Evolutionary conservation across 352 stramenopile species (phyloP), one percentile per base, ranked within the genome.

Genomic region (Phytophthora syringae): DNA sequence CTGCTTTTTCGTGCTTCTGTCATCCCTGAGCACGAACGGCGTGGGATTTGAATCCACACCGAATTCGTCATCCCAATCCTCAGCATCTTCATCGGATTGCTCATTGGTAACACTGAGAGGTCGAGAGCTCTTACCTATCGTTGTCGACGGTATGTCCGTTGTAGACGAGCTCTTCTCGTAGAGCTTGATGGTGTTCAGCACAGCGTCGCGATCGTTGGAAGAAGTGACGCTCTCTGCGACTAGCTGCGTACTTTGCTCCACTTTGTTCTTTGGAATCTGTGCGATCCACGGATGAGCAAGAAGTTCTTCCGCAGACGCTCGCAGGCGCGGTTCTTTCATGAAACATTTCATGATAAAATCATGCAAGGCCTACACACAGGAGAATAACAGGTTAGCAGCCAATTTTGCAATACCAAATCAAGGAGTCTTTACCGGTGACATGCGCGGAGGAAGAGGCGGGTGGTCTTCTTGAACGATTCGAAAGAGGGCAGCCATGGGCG

Each of bases 341-440:
- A 96, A 95, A 37, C 89, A 97, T 45, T 97, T 95, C 82, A 93
- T 92, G 57, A 97, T 93, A 28, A 98, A 98, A 59, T 97, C 91
- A 30, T 96, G 82, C 18, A 98, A 79, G 12, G 83, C 90, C 76
- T 95, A 32, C 5, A 9, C 9, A 32, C 24, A 51, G 15, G 18
- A 62, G 25, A 37, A 39, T 51, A 22, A 52, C 48, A 30, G 22
- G 16, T 49, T 11, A 66, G 32, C 3, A 1, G 42, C 20, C 27
- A 32, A 9, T 9, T 22, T 43, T 43, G 36, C 40, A 47, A 47
- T 47, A 47, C 4, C 5, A 45, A 34, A 13, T 30, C 16, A 72
- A 37, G 44, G 11, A 44, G 20, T 56, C 9, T 54, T 20, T 76
- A 92, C 84, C 11, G 88, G 86, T 7, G 91, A 97, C 42, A 97